Base-by-base conservation (phyloP, 2,329 filamentous ascomycete genomes). In the Sporothrix luriei region DNA sequence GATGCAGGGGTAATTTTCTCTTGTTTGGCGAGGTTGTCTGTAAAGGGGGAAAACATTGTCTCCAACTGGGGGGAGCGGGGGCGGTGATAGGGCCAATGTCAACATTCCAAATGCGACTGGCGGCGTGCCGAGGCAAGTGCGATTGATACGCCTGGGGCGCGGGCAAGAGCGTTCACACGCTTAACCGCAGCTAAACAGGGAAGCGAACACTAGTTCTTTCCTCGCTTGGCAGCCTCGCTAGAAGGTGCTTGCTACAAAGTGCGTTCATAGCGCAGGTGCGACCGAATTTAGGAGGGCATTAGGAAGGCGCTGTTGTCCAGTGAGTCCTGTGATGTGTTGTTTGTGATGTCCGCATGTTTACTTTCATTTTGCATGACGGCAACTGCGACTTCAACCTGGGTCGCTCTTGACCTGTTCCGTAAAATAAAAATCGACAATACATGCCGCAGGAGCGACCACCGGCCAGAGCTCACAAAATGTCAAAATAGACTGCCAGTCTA, bases 81-180 rank as follows among this genome's bases (percentile, higher is more conserved):
- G 43, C n/a, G n/a, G 57, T 40, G 59, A 46, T 26, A 40, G 40
- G 40, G 59, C n/a, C n/a, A 51, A 38, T 4, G 62, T 38, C 24
- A 51, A 51, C 38, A 54, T 40, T 66, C 62, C 49, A 55, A 66
- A 66, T 66, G 49, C 29, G 64, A 54, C 64, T 66, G 49, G 64
- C 64, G 49, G 49, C 51, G 21, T 59, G 66, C 66, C 66, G 66
- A 68, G 66, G 66, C 66, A 68, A 68, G 66, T 66, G 64, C 64
- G 64, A 55, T 26, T 19, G 5, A 13, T 10, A 38, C 87, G 72
- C 21, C 76, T 71, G 51, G 78, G 66, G 43, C 43, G 4, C 3
- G 3, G 61, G 24, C 26, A 43, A 46, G 57, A 24, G 40, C 43
- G 7, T 51, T 33, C 46, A 38, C 26, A 19, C 59, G 73, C 13